Base-by-base conservation (phyloP, 176 grass and related monocot genomes). In the Triticum urartu region DNA sequence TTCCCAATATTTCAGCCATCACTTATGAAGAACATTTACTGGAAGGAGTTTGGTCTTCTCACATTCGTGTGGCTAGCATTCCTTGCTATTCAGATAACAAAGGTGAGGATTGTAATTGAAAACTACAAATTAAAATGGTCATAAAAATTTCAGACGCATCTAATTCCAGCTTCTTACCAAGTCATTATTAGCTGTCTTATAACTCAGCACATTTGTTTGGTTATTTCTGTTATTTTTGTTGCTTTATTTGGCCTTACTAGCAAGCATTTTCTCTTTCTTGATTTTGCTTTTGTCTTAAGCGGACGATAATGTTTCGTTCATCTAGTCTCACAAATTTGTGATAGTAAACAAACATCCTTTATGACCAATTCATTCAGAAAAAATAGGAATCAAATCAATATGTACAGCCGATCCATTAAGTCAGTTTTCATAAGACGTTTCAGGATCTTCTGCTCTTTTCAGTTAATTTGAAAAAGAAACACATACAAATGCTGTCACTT, bases 31-130 rank as follows among this genome's bases (percentile, higher is more conserved):
- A 98, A 95, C 86, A 86, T 98, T 40, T 92, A 79, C 38, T 98
- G 93, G 95, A 94, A 94, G 83, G 91, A 98, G 88, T 72, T 94
- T 68, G 89, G 91, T 74, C 95, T 98, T 88, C 86, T 98, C 66
- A 70, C 89, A 17, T 88, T 95, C 38, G 95, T 98, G 61, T 98
- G 95, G 95, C 33, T 90, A 30, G 80, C 95, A 38, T 95, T 94
- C 82, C 95, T 98, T 60, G 89, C 86, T 62, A 87, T 98, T 83
- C 93, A 95, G 75, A 42, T 98, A 28, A 59, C 84, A 72, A 98
- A 92, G 90, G 96, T 98, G 38, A 92, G 69, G 32, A 62, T 38
- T 58, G 83, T 60, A 38, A 76, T 15, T 8, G 33, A 67, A 80
- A 71, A 6, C 63, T 85, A 48, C 24, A 84, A 75, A 84, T 15